A percentile compares a stretch with the other conserved stretches of the same genome.
Evolutionary conservation across 2,329 filamentous ascomycete species (phyloP).

Genomic region (Stachybotrys chlorohalonatus): DNA sequence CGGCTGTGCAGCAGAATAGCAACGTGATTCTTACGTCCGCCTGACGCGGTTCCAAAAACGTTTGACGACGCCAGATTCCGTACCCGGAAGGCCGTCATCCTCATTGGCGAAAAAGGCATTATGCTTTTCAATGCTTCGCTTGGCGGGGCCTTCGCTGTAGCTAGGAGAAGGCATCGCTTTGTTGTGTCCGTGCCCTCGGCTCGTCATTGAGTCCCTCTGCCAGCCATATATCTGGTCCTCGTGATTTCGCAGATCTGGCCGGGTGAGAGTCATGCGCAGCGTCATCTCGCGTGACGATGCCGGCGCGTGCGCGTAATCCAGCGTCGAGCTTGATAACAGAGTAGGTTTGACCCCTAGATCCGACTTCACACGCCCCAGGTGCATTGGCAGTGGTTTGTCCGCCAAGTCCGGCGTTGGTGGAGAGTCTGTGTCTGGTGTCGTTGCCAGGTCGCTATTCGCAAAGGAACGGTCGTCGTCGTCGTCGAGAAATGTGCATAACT

Average conservation of each 20-base stretch:
- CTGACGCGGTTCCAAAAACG: slow-evolving; percentile 56
- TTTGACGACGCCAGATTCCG: slow-evolving; percentile 48
- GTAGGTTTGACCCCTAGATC: slow-evolving; percentile 15
- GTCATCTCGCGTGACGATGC: slow-evolving; percentile 78
- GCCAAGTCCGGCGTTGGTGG: slow-evolving; percentile 45
- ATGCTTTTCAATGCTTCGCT: slow-evolving; percentile 45
- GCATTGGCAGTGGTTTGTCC: slow-evolving; percentile 26
- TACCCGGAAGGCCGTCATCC: slow-evolving; percentile 13
- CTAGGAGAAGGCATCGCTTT: slow-evolving; percentile 20
- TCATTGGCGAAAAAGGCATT: slow-evolving; percentile 45
- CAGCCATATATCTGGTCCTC: slow-evolving; percentile 66
- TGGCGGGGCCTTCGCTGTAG: slow-evolving; percentile 27
- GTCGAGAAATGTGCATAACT: slow-evolving; percentile 46
- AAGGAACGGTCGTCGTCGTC: slow-evolving; percentile 35
- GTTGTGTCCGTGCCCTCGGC: slow-evolving; percentile 31
- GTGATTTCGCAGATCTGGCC: slow-evolving; percentile 72
- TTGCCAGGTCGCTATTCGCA: slow-evolving; percentile 44
- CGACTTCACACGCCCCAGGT: slow-evolving; percentile 9
- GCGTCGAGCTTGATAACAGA: slow-evolving; percentile 16
- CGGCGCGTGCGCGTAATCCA: slow-evolving; percentile 40
- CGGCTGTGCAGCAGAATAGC: neutral
- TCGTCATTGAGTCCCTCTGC: slow-evolving; percentile 35
- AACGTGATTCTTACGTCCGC: slow-evolving; percentile 20
- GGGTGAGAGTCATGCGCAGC: slow-evolving; percentile 86
- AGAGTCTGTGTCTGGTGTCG: slow-evolving; percentile 49